Percentiles rank a stretch among this genome's conserved stretches.
These are phyloP conservation scores for Fusarium sp. DNA, from an alignment of 2,329 filamentous ascomycete species.

Conservation along the genomic window DNA sequence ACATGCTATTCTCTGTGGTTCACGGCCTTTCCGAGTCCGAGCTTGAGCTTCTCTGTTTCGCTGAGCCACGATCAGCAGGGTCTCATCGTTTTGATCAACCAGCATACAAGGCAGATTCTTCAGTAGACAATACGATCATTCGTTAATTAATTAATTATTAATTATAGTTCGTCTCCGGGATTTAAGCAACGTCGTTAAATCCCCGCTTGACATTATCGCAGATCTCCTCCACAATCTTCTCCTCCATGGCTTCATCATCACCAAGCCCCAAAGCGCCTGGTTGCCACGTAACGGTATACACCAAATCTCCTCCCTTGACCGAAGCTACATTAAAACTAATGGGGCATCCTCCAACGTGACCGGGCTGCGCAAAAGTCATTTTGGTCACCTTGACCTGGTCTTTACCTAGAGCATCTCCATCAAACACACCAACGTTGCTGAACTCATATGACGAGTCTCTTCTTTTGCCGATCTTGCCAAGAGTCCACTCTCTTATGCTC, in stretches of 20 bases:
- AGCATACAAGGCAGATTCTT: slow-evolving; percentile 18
- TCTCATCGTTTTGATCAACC: background rate
- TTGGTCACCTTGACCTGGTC: slow-evolving; percentile 19
- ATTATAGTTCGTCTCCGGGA: background rate
- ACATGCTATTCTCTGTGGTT: background rate
- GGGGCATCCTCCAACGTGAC: slow-evolving; percentile 32
- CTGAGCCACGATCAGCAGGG: slow-evolving; percentile 26
- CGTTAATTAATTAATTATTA: slow-evolving; percentile 8
- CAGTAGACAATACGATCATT: background rate
- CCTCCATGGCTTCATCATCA: slow-evolving; percentile 29
- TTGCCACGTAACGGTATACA: slow-evolving; percentile 44
- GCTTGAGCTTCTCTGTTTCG: background rate
- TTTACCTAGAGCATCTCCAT: background rate
- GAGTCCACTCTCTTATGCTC: slow-evolving; percentile 40
- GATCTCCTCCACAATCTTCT: slow-evolving; percentile 32
- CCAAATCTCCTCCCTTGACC: slow-evolving; percentile 34
- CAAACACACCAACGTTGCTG: slow-evolving; percentile 41
- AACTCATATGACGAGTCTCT: slow-evolving; percentile 41
- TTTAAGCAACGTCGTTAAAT: slow-evolving; percentile 27
- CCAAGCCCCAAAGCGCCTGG: slow-evolving; percentile 37
- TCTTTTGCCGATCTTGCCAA: slow-evolving; percentile 33
- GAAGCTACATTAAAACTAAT: slow-evolving; percentile 38
- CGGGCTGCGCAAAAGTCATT: slow-evolving; percentile 42
- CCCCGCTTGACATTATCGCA: slow-evolving; percentile 24
- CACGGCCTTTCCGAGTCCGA: slow-evolving; percentile 13